Evolutionary conservation across 345 rosid genomes (phyloP), one percentile per base, ranked within the genome.

Genomic region (Arabidopsis thaliana): DNA sequence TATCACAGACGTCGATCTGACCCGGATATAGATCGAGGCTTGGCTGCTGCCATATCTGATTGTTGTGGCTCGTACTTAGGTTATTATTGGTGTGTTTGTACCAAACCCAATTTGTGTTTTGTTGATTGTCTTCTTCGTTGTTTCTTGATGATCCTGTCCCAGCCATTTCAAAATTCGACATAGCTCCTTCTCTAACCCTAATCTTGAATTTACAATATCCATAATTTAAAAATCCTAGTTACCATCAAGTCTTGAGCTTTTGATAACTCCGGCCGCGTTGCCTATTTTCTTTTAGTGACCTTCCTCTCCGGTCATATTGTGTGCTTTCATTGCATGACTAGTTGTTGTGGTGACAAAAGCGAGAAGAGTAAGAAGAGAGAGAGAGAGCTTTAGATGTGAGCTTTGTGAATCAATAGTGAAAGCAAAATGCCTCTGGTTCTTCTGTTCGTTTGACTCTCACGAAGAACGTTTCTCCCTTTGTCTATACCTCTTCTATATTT

Each of bases 71-170:
- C 34, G 80, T 83, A 3, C 83, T 83, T 70, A 67, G 78, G 52
- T 45, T 28, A 28, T 28, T 41, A 33, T 55, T 65, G 34, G 46
- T 34, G 78, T 74, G 65, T 78, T 46, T 84, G 79, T 79, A 83
- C 91, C 88, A 84, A 65, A 76, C 78, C 87, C 88, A 85, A 56
- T 65, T 75, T 16, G 55, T 67, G 32, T 78, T 82, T 8, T 81
- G 73, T 36, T 78, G 83, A 9, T 79, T 73, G 33, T 85, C 82
- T 65, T 69, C 74, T 76, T 51, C 74, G 34, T 79, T 75, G 78
- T 69, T 72, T 77, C 81, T 34, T 82, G 71, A 37, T 64, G 78
- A 63, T 53, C 84, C 82, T 84, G 87, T 40, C 36, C 85, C 85
- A 65, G 85, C 88, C 91, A 88, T 86, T 51, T 62, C 16, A 52